These are phyloP conservation scores for Macrophomina tecta DNA, from an alignment of 2,329 filamentous ascomycete genomes.

Conservation along the genomic window DNA sequence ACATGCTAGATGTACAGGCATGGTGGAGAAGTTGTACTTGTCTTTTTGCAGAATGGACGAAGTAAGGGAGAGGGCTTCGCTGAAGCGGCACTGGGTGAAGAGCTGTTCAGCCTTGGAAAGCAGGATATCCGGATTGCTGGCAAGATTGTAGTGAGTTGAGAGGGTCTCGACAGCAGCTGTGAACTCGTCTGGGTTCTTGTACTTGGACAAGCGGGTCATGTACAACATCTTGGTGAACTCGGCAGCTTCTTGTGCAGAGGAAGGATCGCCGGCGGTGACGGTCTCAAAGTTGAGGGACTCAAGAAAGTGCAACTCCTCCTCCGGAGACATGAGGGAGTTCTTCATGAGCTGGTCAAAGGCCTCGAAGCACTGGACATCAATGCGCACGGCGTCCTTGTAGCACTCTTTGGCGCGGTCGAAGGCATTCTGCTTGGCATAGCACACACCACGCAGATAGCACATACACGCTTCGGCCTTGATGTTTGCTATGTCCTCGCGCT, in stretches of 20 bases:
- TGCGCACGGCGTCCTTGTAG: slow-evolving; percentile 95
- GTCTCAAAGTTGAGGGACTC: slow-evolving; percentile 90
- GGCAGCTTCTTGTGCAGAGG: slow-evolving; percentile 79
- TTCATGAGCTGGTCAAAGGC: slow-evolving; percentile 98
- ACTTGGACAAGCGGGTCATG: slow-evolving; percentile 93
- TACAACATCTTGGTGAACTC: slow-evolving; percentile 97
- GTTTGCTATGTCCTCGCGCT: slow-evolving; percentile 73
- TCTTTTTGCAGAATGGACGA: slow-evolving; percentile 81
- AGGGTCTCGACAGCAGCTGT: slow-evolving; percentile 86
- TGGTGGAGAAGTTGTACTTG: slow-evolving; percentile 86
- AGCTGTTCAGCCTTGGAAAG: slow-evolving; percentile 88
- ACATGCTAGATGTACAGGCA: slow-evolving; percentile 90
- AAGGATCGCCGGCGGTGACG: slow-evolving; percentile 69
- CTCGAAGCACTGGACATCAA: slow-evolving; percentile 98
- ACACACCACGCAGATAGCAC: slow-evolving; percentile 93
- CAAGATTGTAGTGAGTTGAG: slow-evolving; percentile 89
- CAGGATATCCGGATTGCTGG: slow-evolving; percentile 85
- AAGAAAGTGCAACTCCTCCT: slow-evolving; percentile 89
- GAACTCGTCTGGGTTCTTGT: slow-evolving; percentile 84
- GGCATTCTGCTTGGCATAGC: slow-evolving; percentile 95
- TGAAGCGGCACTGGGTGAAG: slow-evolving; percentile 93
- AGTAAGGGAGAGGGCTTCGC: slow-evolving; percentile 83
- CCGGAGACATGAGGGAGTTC: slow-evolving; percentile 87
- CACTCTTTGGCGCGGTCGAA: slow-evolving; percentile 98
- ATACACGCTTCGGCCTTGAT: slow-evolving; percentile 93